Base-by-base conservation (phyloP, 2,329 filamentous ascomycete genomes). In the Trichoderma cornu-damae region DNA sequence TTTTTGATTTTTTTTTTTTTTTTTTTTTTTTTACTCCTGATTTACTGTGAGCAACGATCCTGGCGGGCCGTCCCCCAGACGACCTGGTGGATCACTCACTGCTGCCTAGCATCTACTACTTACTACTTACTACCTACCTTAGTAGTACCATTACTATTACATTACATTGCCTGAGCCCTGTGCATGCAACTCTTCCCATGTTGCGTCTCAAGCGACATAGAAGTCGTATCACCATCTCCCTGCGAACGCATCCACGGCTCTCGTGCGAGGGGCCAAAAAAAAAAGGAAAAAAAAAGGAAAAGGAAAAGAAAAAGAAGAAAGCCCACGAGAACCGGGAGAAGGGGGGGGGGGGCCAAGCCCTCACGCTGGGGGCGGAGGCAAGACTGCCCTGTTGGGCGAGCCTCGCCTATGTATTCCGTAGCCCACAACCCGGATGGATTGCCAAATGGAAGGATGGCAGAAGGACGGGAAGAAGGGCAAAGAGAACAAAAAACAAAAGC, bases 371-470 rank as follows among this genome's bases (percentile, higher is more conserved):
- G 11, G 3, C n/a, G 26, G 26, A 12, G 34, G 26, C 14, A 42
- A 24, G 26, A 22, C 18, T 22, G n/a, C 37, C 37, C 26, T 2
- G 28, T 43, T 52, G 42, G 49, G 49, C 11, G 37, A 52, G 49
- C 49, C 49, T 53, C 26, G 40, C 38, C 12, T 16, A 43, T n/a
- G n/a, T n/a, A n/a, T n/a, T n/a, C n/a, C n/a, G n/a, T n/a, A n/a
- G n/a, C n/a, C n/a, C n/a, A n/a, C 34, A 55, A 47, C 42, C 51
- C 30, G 42, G 14, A 47, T 30, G 22, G 40, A 47, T 42, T 30
- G 48, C 37, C 47, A 42, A 40, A 55, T 30, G n/a, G 51, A 55
- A 55, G 51, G 2, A 16, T 37, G 32, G 9, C 4, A 47, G 51
- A 55, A 55, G 51, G 32, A 18, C 37, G 38, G 28, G 28, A 24